A percentile compares a stretch with the other conserved stretches of the same genome.
phyloP scores from a whole-genome alignment of 78 protist genomes.

The Chrysochromulina tobinii region DNA sequence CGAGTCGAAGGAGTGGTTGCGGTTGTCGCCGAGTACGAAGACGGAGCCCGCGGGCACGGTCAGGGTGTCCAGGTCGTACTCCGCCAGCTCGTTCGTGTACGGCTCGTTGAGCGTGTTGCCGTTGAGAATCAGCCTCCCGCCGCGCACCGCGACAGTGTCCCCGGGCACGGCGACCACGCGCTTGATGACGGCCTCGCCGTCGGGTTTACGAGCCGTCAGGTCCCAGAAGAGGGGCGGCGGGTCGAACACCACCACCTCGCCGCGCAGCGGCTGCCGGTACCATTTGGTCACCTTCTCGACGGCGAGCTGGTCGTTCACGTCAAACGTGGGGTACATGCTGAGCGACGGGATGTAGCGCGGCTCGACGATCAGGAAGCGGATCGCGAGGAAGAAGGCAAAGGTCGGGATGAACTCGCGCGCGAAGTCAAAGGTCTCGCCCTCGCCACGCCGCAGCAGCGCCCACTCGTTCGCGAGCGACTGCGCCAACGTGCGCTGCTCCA shows the following conservation, averaged over 20 bases:
- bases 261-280: background rate
- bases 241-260: background rate
- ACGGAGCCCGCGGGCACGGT: background rate
- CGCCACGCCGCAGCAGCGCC: background rate
- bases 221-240: background rate
- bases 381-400: background rate
- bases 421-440: background rate
- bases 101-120: background rate
- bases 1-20: conserved; percentile 8
- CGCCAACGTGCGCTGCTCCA: no score
- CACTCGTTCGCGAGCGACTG: background rate
- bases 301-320: conserved; percentile 18
- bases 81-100: background rate
- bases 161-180: conserved; percentile 7
- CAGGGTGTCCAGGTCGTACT: background rate
- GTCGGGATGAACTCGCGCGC: conserved; percentile 4
- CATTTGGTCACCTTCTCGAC: conserved; percentile 18
- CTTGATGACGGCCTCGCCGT: conserved; percentile 24
- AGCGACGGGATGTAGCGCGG: conserved; percentile 29
- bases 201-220: background rate
- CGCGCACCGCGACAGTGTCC: conserved; percentile 14
- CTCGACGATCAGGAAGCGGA: background rate
- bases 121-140: background rate
- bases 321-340: conserved; percentile 1
- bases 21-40: conserved; percentile 27